These are phyloP conservation scores for Cryptococcus deneoformans DNA, from an alignment of 1,284 basidiomycete genomes.

Conservation along the genomic window DNA sequence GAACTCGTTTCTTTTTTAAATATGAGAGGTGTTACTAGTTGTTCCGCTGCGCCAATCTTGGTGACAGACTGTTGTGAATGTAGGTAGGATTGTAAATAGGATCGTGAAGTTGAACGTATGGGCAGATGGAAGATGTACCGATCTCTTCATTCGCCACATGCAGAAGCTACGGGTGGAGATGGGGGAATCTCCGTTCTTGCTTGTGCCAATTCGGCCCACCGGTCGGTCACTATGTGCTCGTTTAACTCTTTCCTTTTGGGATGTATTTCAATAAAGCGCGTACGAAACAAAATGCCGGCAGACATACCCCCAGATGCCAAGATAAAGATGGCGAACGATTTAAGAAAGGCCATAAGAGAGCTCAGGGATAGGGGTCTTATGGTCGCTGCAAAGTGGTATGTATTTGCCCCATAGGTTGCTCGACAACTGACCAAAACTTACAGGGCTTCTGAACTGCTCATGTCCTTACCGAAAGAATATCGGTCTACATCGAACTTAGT, in stretches of 20 bases:
- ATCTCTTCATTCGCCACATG: neutral
- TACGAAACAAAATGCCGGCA: slow-evolving; percentile 8
- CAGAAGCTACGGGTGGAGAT: neutral
- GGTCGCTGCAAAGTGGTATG: slow-evolving; percentile 48
- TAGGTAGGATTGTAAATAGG: neutral
- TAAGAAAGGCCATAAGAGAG: slow-evolving; percentile 41
- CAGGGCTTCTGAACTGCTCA: slow-evolving; percentile 49
- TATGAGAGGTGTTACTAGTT: slow-evolving; percentile 15
- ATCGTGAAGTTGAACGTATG: neutral
- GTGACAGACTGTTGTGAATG: slow-evolving; percentile 4
- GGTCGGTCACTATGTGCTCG: too few species aligned
- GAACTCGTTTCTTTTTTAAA: slow-evolving; percentile 14
- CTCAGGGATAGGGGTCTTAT: slow-evolving; percentile 47
- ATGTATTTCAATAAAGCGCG: neutral
- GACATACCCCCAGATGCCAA: slow-evolving; percentile 18
- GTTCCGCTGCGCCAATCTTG: neutral
- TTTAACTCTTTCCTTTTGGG: neutral
- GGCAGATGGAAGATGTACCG: too few species aligned
- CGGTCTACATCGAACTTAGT: slow-evolving; percentile 38
- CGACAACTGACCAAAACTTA: neutral
- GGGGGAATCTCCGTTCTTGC: neutral
- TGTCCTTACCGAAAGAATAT: slow-evolving; percentile 38
- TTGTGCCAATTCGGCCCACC: too few species aligned
- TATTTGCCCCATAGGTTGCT: neutral
- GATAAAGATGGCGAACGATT: slow-evolving; percentile 43